phyloP scores from a whole-genome alignment of 768 basidiomycete species.

The Suillus variegatus region DNA sequence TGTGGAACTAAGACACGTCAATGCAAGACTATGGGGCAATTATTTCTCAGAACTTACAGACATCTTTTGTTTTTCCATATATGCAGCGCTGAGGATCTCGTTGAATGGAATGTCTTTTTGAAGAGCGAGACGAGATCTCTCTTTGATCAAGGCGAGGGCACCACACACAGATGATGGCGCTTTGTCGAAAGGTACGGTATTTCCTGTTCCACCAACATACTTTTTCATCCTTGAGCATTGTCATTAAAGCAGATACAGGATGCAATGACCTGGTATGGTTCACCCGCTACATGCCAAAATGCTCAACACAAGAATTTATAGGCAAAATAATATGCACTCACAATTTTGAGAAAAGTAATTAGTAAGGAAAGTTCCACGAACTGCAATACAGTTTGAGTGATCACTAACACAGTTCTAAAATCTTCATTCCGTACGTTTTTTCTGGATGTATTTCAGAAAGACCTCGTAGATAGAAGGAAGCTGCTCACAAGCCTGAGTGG shows the following conservation, averaged over 20 bases:
- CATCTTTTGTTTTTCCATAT: constrained; percentile 87
- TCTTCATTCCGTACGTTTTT: constrained; percentile 53
- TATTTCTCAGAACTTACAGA: constrained; percentile 48
- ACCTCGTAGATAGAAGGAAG: constrained; percentile 6
- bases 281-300: constrained; percentile 54
- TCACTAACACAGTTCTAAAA: background rate
- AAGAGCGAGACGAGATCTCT: constrained; percentile 52
- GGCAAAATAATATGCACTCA: constrained; percentile 34
- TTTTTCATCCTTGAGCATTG: constrained; percentile 24
- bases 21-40: constrained; percentile 4
- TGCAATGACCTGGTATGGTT: constrained; percentile 66
- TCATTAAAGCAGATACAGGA: constrained; percentile 11
- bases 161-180: constrained; percentile 60
- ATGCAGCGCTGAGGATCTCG: constrained; percentile 79
- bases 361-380: constrained; percentile 68
- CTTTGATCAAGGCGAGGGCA: constrained; percentile 61
- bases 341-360: constrained; percentile 89
- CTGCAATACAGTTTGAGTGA: constrained; percentile 36
- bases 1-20: constrained; percentile 62
- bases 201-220: constrained; percentile 79
- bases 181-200: constrained; percentile 64
- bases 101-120: constrained; percentile 52
- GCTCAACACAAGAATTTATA: background rate
- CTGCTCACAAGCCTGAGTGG: constrained; percentile 63
- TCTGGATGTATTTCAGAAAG: constrained; percentile 41